Base-by-base conservation (phyloP, 768 basidiomycete genomes). In the Trametes maxima region DNA sequence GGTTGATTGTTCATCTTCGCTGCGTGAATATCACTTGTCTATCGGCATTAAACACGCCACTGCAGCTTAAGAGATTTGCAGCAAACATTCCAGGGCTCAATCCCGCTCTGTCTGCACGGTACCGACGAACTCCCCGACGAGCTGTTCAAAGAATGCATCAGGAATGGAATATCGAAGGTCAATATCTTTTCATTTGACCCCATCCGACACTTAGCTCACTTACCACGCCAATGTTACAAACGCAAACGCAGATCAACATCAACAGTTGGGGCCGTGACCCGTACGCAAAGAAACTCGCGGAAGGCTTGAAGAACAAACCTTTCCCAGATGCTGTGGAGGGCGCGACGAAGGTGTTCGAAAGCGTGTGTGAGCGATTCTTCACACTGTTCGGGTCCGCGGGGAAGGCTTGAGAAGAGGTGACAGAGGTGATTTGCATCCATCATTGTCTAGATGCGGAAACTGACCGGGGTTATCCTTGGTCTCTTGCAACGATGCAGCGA, bases 241-340 rank as follows among this genome's bases (percentile, higher is more conserved):
- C 22, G 2, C 11, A 22, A 22, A 6, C 5, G 11, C 39, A 64
- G 62, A 77, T 81, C 50, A 81, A 81, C 48, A 73, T 82, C 59
- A 80, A 82, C 60, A 77, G 77, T 57, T 80, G 79, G 78, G 79
- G 71, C 1, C 75, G 79, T 33, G 78, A 80, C 68, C 76, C 76
- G 16, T 80, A 82, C 55, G 75, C 73, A 2, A 74, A 76, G 59
- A 59, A 60, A 0, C 65, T 82, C 6, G 71, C 72, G 3, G 71
- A 72, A 44, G 69, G 61, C 1, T 66, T 80, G 17, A 65, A 69
- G 49, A 67, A 72, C 2, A 76, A 74, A 60, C 67, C 79, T 1
- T 79, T 82, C 64, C 80, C 79, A 2, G 78, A 80, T 5, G 80
- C 78, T 2, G 74, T 79, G 36, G 79, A 80, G 45, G 75, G 75